A percentile compares a stretch with the other conserved stretches of the same genome.
These are phyloP conservation scores for Fomitopsis pulvina DNA, from an alignment of 768 basidiomycete genomes.

Conservation along the genomic window DNA sequence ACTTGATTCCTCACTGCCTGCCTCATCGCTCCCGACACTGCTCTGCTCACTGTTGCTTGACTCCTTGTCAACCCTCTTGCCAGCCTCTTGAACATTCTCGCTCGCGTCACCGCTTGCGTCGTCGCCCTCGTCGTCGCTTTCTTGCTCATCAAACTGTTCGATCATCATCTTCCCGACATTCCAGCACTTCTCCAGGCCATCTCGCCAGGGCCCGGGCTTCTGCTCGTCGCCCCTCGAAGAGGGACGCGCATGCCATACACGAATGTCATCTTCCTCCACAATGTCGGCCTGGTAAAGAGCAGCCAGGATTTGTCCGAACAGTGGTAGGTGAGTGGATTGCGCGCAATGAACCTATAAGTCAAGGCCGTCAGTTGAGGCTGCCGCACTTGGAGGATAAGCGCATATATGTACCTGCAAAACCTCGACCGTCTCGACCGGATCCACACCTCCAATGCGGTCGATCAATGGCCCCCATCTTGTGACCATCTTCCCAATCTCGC, in stretches of 20 bases:
- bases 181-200: conserved; percentile 66
- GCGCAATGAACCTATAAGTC: conserved; percentile 54
- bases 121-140: conserved; percentile 39
- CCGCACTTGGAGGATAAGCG: conserved; percentile 4
- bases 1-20: conserved; percentile 10
- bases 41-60: conserved; percentile 12
- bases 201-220: conserved; percentile 32
- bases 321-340: conserved; percentile 48
- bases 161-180: conserved; percentile 67
- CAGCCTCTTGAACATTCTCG: conserved; percentile 3
- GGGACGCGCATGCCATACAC: conserved; percentile 71
- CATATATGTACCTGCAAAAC: conserved; percentile 59
- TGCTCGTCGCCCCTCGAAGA: conserved; percentile 46
- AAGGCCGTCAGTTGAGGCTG: background rate
- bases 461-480: conserved; percentile 81
- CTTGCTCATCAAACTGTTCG: conserved; percentile 75
- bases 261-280: conserved; percentile 84
- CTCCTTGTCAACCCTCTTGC: background rate
- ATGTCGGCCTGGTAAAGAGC: conserved; percentile 90
- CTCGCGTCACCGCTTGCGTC: conserved; percentile 20
- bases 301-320: conserved; percentile 83
- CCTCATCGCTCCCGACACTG: conserved; percentile 19
- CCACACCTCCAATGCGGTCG: conserved; percentile 73
- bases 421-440: conserved; percentile 73
- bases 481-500: conserved; percentile 57